phyloP scores from a whole-genome alignment of 208 protist genomes.

The Strigomonas galati region DNA sequence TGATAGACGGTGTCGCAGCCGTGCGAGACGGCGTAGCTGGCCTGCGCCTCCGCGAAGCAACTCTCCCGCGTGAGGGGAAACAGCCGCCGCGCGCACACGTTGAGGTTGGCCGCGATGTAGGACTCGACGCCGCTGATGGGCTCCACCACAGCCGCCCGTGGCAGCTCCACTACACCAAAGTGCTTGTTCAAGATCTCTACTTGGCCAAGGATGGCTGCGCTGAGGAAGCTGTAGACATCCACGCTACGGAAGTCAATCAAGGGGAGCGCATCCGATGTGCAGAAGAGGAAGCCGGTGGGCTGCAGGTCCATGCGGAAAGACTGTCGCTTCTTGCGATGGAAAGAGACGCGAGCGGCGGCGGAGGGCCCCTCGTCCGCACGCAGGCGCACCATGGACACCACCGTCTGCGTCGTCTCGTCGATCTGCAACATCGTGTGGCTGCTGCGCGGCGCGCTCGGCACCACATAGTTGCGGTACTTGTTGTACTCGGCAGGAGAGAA shows the following conservation, averaged over 20 bases:
- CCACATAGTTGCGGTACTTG: constrained; percentile 26
- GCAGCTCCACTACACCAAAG: constrained; percentile 67
- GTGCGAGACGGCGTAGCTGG: constrained; percentile 64
- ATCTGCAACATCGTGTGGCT: constrained; percentile 76
- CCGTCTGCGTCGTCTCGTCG: constrained; percentile 58
- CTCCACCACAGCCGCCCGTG: constrained; percentile 41
- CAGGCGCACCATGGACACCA: constrained; percentile 59
- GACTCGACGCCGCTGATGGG: constrained; percentile 50
- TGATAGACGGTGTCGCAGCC: constrained; percentile 72
- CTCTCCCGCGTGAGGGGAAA: constrained; percentile 82
- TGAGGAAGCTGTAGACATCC: constrained; percentile 68
- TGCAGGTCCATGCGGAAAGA: constrained; percentile 75
- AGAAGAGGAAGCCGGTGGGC: constrained; percentile 74
- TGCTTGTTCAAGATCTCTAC: constrained; percentile 71
- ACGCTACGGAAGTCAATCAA: constrained; percentile 69
- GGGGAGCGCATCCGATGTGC: constrained; percentile 56
- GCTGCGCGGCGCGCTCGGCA: constrained; percentile 34
- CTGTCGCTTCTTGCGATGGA: constrained; percentile 38
- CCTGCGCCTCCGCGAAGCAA: constrained; percentile 68
- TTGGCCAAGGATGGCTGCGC: constrained; percentile 49
- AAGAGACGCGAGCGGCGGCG: constrained; percentile 46
- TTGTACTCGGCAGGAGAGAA: constrained; percentile 20
- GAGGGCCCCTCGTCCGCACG: constrained; percentile 36
- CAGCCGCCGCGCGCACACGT: constrained; percentile 68
- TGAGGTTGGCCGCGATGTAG: constrained; percentile 80